A percentile compares a stretch with the other conserved stretches of the same genome.
Conservation (phyloP, 2,329 filamentous ascomycete species). For the Capronia epimyces region DNA sequence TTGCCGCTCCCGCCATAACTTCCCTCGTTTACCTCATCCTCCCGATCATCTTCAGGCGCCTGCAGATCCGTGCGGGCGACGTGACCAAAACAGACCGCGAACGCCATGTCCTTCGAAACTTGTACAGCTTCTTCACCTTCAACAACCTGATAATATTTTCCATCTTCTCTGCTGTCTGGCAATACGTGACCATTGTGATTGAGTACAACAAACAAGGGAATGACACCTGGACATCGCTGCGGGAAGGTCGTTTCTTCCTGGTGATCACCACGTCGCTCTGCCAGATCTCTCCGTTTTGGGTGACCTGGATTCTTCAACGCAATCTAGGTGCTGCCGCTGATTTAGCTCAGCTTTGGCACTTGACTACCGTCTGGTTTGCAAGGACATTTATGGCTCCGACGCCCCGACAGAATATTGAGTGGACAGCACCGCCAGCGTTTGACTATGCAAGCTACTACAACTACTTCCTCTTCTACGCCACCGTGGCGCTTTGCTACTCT, state of each 20-base stretch:
- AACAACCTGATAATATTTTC: slow-evolving; percentile 96
- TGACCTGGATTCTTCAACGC: slow-evolving; percentile 86
- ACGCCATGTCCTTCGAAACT: slow-evolving; percentile 79
- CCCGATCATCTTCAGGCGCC: slow-evolving; percentile 82
- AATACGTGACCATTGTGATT: slow-evolving; percentile 63
- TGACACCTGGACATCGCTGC: slow-evolving; percentile 64
- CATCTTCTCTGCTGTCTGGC: slow-evolving; percentile 77
- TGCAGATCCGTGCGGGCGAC: slow-evolving; percentile 79
- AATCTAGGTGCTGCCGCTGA: slow-evolving; percentile 92
- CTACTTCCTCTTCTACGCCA: slow-evolving; percentile 92
- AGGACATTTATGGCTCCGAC: slow-evolving; percentile 83
- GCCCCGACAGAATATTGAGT: slow-evolving; percentile 82
- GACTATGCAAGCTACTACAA: slow-evolving; percentile 98
- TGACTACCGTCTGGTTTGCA: slow-evolving; percentile 78
- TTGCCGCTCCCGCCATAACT: slow-evolving; percentile 78
- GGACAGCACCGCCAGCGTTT: slow-evolving; percentile 85
- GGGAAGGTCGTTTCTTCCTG: slow-evolving; percentile 56
- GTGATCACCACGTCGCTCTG: slow-evolving; percentile 70
- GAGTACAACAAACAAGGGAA: slow-evolving; percentile 51
- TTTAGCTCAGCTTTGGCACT: slow-evolving; percentile 77
- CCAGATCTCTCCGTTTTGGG: slow-evolving; percentile 82
- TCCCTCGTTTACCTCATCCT: slow-evolving; percentile 82
- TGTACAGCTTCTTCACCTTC: slow-evolving; percentile 95
- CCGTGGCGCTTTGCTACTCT: slow-evolving; percentile 78
- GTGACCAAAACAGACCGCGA: slow-evolving; percentile 88